These are phyloP conservation scores for Yarrowia bubula DNA, from an alignment of 805 yeast genomes.

Conservation along the genomic window DNA sequence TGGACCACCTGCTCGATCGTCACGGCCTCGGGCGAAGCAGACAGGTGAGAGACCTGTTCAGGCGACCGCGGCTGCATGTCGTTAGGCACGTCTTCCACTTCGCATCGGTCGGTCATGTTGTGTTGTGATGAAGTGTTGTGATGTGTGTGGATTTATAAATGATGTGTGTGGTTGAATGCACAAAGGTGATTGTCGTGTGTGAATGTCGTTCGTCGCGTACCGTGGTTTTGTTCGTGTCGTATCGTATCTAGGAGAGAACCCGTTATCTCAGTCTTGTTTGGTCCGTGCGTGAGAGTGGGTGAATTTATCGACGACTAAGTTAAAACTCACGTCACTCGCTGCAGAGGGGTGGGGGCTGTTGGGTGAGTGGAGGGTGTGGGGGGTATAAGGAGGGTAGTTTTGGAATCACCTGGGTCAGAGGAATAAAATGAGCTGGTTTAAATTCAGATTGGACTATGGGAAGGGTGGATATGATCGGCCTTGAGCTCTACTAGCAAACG, in stretches of 20 bases:
- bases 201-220: neutral
- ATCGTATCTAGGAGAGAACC: neutral
- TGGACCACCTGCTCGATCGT: slow-evolving; percentile 14
- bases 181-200: neutral
- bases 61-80: slow-evolving; percentile 23
- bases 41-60: slow-evolving; percentile 18
- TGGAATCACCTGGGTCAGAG: neutral
- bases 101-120: slow-evolving; percentile 8
- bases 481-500: neutral
- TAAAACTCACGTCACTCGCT: neutral
- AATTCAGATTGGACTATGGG: too few relatives aligned
- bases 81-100: slow-evolving; percentile 13
- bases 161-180: neutral
- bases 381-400: neutral
- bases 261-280: neutral
- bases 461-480: too few relatives aligned
- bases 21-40: slow-evolving; percentile 9
- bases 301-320: slow-evolving; percentile 10
- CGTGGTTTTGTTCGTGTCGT: neutral
- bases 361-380: neutral
- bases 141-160: neutral
- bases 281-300: neutral
- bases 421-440: neutral
- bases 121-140: neutral
- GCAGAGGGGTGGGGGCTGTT: neutral